phyloP scores from a whole-genome alignment of 208 protist species.

The Acanthamoeba royreba region DNA sequence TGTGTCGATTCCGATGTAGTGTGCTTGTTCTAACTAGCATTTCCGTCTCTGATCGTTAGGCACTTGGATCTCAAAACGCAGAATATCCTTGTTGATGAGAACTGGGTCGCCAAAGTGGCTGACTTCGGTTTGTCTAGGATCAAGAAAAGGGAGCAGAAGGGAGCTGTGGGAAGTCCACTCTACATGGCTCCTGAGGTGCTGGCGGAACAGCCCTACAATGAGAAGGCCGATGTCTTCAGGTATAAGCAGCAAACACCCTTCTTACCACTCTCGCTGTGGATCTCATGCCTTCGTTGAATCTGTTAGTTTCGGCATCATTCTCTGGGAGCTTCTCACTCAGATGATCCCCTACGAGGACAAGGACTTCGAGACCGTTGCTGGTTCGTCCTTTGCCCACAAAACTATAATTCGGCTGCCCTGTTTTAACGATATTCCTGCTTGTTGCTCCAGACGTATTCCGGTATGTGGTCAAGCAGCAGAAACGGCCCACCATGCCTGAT shows the following conservation, averaged over 20 bases:
- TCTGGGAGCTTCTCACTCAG: slow-evolving; percentile 53
- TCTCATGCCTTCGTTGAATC: neutral
- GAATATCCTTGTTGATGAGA: slow-evolving; percentile 43
- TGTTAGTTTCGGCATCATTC: slow-evolving; percentile 49
- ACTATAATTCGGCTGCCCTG: neutral
- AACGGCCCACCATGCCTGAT: slow-evolving; percentile 28
- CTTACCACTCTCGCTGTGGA: neutral
- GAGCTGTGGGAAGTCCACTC: neutral
- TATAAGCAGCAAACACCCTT: neutral
- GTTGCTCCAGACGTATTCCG: slow-evolving; percentile 14
- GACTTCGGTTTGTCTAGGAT: slow-evolving; percentile 48
- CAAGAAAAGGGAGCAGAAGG: slow-evolving; percentile 10
- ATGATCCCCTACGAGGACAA: slow-evolving; percentile 43
- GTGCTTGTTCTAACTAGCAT: neutral
- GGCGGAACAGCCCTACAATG: slow-evolving; percentile 19
- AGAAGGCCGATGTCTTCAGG: slow-evolving; percentile 54
- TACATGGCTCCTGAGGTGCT: slow-evolving; percentile 53
- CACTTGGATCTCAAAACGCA: slow-evolving; percentile 42
- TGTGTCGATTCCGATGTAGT: neutral
- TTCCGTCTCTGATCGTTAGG: neutral
- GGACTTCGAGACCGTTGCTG: slow-evolving; percentile 25
- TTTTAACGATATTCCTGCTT: neutral
- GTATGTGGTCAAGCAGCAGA: slow-evolving; percentile 23
- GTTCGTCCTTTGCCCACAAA: neutral
- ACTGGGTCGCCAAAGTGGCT: slow-evolving; percentile 49